Conservation (phyloP, 1,284 basidiomycete species). For the Ceratobasidium sp. region DNA sequence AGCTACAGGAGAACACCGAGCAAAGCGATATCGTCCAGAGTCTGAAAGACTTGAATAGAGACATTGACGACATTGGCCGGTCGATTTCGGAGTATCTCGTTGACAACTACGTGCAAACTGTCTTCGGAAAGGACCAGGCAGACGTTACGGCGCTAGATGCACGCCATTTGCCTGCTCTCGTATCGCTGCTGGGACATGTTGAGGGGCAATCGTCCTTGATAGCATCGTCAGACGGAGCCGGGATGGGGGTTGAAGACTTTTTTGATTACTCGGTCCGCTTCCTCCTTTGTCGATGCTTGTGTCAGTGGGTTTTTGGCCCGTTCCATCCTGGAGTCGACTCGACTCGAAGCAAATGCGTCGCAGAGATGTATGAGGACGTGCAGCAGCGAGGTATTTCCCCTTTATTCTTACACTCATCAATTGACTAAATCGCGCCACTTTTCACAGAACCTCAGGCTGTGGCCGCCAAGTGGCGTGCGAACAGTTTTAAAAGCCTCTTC, state of each 20-base stretch:
- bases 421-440: not conserved
- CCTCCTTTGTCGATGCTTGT: slow-evolving; percentile 19
- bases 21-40: slow-evolving; percentile 33
- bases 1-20: slow-evolving; percentile 33
- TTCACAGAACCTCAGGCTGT: slow-evolving; percentile 21
- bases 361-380: slow-evolving; percentile 8
- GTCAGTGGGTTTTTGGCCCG: slow-evolving; percentile 13
- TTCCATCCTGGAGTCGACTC: slow-evolving; percentile 34
- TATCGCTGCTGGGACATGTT: slow-evolving; percentile 13
- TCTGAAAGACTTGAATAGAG: slow-evolving; percentile 31
- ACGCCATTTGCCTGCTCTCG: slow-evolving; percentile 4
- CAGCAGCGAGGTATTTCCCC: slow-evolving; percentile 21
- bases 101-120: slow-evolving; percentile 3
- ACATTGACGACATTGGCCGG: slow-evolving; percentile 24
- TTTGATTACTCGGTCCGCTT: slow-evolving; percentile 37
- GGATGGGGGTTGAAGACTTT: slow-evolving; percentile 38
- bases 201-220: slow-evolving; percentile 17
- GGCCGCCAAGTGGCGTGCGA: slow-evolving; percentile 22
- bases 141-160: slow-evolving; percentile 25
- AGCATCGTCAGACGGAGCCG: not conserved
- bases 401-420: not conserved
- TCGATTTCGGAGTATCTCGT: slow-evolving; percentile 12
- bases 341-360: not conserved
- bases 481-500: slow-evolving; percentile 16
- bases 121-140: not conserved